These are phyloP conservation scores for Straminergon stramineum DNA, from an alignment of 225 moss, liverwort and hornwort genomes.

Conservation along the genomic window DNA sequence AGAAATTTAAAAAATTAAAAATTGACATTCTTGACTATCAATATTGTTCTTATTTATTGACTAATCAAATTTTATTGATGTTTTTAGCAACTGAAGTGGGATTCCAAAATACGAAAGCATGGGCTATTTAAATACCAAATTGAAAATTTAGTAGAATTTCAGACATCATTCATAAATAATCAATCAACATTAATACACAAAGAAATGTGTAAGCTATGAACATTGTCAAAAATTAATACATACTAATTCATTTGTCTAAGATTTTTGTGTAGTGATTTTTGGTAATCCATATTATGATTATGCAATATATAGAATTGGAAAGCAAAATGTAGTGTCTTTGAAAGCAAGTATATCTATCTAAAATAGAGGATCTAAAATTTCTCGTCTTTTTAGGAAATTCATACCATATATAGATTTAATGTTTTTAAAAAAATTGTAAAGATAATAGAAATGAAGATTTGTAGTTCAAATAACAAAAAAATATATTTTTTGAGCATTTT, in stretches of 20 bases:
- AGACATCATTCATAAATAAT: too few species aligned
- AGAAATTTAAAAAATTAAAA: not conserved
- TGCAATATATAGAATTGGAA: too few species aligned
- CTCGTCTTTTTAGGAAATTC: not conserved
- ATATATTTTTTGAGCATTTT: not conserved
- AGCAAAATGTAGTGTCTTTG: too few species aligned
- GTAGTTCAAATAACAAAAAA: not conserved
- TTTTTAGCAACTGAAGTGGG: not conserved
- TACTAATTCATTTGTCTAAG: too few species aligned
- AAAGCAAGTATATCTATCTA: not conserved
- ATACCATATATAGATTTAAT: not conserved
- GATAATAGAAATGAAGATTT: not conserved
- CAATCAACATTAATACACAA: too few species aligned
- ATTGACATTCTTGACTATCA: not conserved
- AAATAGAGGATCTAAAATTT: not conserved
- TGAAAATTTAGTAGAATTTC: not conserved
- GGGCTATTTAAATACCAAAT: not conserved
- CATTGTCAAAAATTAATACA: too few species aligned
- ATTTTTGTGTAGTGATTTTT: too few species aligned
- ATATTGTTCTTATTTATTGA: not conserved
- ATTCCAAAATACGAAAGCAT: not conserved
- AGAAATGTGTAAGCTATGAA: too few species aligned
- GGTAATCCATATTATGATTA: too few species aligned
- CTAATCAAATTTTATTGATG: not conserved
- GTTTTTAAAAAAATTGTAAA: not conserved